Percentiles rank a stretch among this genome's conserved stretches.
These are phyloP conservation scores for Lodderomyces oxycetoniae DNA, from an alignment of 1,139 yeast genomes.

Conservation along the genomic window DNA sequence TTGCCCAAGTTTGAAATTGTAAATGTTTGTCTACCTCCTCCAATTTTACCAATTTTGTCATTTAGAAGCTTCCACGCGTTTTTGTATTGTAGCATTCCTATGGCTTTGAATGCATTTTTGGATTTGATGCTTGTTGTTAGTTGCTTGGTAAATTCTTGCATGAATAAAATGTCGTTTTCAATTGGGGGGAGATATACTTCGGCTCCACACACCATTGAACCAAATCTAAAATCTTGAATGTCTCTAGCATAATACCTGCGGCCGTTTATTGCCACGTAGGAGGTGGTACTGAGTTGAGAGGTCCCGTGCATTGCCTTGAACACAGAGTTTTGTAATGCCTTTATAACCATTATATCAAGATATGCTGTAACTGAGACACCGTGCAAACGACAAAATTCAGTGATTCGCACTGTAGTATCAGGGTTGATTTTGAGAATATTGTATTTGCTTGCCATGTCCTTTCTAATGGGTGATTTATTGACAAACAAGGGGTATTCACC, in stretches of 20 bases:
- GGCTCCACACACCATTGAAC: slow-evolving; percentile 20
- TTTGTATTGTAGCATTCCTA: slow-evolving; percentile 15
- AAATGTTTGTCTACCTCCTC: slow-evolving; percentile 16
- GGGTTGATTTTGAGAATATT: slow-evolving; percentile 17
- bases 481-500: slow-evolving; percentile 14
- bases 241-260: slow-evolving; percentile 23
- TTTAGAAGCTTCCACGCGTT: slow-evolving; percentile 15
- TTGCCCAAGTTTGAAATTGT: slow-evolving; percentile 23
- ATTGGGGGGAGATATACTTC: slow-evolving; percentile 14
- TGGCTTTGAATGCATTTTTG: slow-evolving; percentile 14
- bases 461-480: slow-evolving; percentile 12
- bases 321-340: slow-evolving; percentile 23
- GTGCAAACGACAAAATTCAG: slow-evolving; percentile 17
- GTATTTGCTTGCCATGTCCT: slow-evolving; percentile 14
- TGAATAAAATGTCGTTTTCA: slow-evolving; percentile 8
- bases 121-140: slow-evolving; percentile 13
- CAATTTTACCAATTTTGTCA: slow-evolving; percentile 10
- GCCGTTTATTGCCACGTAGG: slow-evolving; percentile 24
- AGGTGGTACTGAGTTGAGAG: slow-evolving; percentile 13
- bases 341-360: slow-evolving; percentile 18
- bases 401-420: slow-evolving; percentile 12
- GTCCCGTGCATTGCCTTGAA: slow-evolving; percentile 13
- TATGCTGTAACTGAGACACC: slow-evolving; percentile 27
- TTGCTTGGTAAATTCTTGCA: slow-evolving; percentile 15
- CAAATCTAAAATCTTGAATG: slow-evolving; percentile 16